These are phyloP conservation scores for Allantophomopsis cytisporea DNA, from an alignment of 2,329 filamentous ascomycete genomes.

Conservation along the genomic window DNA sequence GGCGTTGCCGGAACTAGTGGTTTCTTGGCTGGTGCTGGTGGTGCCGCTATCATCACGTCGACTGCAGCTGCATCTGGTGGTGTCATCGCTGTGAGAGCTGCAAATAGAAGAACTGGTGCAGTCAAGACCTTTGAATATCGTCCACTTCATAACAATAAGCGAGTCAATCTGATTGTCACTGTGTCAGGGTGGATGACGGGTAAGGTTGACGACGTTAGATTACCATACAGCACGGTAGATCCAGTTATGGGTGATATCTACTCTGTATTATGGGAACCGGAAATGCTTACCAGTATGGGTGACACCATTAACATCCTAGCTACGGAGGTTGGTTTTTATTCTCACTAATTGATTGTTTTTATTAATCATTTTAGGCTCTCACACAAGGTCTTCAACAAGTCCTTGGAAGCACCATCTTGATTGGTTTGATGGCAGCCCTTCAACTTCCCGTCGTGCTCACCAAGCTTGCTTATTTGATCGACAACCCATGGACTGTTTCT, in stretches of 20 bases:
- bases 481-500: constrained; percentile 98
- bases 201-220: constrained; percentile 87
- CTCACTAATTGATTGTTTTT: background rate
- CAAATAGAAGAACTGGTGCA: constrained; percentile 75
- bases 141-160: constrained; percentile 94
- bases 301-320: constrained; percentile 97
- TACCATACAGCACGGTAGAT: constrained; percentile 93
- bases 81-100: constrained; percentile 74
- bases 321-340: constrained; percentile 57
- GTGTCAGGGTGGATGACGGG: constrained; percentile 98
- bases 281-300: constrained; percentile 96
- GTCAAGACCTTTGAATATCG: constrained; percentile 96
- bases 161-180: constrained; percentile 89
- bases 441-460: constrained; percentile 86
- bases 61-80: constrained; percentile 76
- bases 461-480: constrained; percentile 90
- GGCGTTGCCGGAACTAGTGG: constrained; percentile 79
- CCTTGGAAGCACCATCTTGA: constrained; percentile 76
- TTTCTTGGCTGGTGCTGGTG: constrained; percentile 84
- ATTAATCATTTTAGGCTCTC: constrained; percentile 51
- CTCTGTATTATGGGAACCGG: constrained; percentile 92
- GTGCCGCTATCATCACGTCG: constrained; percentile 88
- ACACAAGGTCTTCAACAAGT: constrained; percentile 95
- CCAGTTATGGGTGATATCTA: constrained; percentile 98
- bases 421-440: constrained; percentile 81